These are phyloP conservation scores for Juncus effusus DNA, from an alignment of 176 grass and related monocot species.

Conservation along the genomic window DNA sequence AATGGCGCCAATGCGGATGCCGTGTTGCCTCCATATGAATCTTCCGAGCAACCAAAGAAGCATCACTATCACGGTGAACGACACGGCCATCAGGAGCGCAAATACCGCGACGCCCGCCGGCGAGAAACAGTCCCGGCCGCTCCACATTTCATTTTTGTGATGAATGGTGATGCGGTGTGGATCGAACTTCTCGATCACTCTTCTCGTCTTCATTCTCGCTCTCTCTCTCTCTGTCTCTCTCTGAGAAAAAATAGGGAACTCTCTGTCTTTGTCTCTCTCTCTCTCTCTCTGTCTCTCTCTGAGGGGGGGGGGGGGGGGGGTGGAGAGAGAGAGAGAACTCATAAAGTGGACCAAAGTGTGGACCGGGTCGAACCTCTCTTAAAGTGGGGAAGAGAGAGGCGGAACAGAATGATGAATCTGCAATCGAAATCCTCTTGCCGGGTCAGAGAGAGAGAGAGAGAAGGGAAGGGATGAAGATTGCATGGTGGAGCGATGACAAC, in stretches of 20 bases:
- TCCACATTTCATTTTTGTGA: no score
- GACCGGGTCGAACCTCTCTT: neutral
- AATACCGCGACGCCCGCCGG: neutral
- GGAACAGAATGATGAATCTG: neutral
- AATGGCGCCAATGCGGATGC: no score
- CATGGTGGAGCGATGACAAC: no score
- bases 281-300: neutral
- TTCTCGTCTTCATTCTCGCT: neutral
- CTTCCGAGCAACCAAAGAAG: no score
- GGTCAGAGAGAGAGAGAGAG: no score
- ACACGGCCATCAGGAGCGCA: no score
- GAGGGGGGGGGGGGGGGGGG: no score
- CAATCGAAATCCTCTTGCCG: no score
- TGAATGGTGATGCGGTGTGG: neutral
- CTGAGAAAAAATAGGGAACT: neutral
- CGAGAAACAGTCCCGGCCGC: neutral
- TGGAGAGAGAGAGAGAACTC: no score
- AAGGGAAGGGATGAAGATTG: no score
- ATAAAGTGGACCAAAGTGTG: neutral
- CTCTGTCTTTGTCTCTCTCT: neutral
- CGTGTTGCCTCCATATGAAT: no score
- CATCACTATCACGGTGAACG: no score
- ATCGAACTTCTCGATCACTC: neutral
- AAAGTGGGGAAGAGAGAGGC: neutral
- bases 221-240: neutral